phyloP scores from a whole-genome alignment of 257 asterid species.

The Petrea volubilis region DNA sequence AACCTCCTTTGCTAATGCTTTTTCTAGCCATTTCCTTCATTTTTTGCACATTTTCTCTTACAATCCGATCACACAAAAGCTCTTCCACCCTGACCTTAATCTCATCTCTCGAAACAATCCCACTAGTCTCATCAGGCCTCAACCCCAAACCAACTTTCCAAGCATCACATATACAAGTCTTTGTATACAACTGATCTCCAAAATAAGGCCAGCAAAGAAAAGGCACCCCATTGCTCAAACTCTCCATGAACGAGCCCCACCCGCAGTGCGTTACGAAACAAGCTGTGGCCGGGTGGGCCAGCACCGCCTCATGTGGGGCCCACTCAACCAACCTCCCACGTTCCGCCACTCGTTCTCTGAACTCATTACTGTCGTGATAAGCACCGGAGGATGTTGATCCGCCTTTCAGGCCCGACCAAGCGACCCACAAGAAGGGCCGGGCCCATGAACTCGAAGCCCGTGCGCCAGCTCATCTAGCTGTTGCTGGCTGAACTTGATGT shows the following conservation, averaged over 20 bases:
- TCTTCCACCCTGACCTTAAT: slow-evolving; percentile 39
- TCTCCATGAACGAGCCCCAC: slow-evolving; percentile 63
- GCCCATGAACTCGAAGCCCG: slow-evolving; percentile 47
- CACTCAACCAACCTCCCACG: slow-evolving; percentile 60
- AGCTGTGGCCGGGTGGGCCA: slow-evolving; percentile 46
- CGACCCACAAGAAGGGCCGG: slow-evolving; percentile 65
- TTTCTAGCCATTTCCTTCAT: slow-evolving; percentile 39
- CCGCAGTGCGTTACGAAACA: slow-evolving; percentile 72
- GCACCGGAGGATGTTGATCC: slow-evolving; percentile 19
- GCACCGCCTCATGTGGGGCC: slow-evolving; percentile 68
- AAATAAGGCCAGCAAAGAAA: slow-evolving; percentile 67
- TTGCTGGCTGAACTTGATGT: slow-evolving; percentile 40
- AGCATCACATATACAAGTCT: slow-evolving; percentile 40
- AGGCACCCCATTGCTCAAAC: slow-evolving; percentile 62
- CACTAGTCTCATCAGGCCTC: slow-evolving; percentile 27
- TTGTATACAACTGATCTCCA: slow-evolving; percentile 56
- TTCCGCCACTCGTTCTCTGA: slow-evolving; percentile 24
- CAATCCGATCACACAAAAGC: slow-evolving; percentile 27
- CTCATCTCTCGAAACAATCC: slow-evolving; percentile 46
- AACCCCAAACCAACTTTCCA: slow-evolving; percentile 54
- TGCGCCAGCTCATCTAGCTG: slow-evolving; percentile 51
- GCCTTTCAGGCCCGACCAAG: slow-evolving; percentile 39
- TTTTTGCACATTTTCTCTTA: slow-evolving; percentile 39
- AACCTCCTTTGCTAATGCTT: slow-evolving; percentile 41
- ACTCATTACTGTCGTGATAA: slow-evolving; percentile 10